Base-by-base conservation (phyloP, 2,329 filamentous ascomycete genomes). In the Neoscytalidium dimidiatum region DNA sequence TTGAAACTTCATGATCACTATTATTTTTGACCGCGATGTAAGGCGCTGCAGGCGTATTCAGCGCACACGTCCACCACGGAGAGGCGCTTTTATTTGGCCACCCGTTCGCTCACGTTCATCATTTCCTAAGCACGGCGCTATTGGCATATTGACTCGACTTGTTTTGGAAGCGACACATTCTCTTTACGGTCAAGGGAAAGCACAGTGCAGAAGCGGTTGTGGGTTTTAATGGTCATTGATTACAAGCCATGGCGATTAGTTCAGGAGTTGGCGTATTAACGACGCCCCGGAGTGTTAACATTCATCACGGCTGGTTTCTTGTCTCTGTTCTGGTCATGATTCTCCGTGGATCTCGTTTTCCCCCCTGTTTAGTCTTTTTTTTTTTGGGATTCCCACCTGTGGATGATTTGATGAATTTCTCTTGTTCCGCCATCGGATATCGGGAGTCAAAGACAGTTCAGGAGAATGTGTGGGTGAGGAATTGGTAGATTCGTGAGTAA, bases 331-430 rank as follows among this genome's bases (percentile, higher is more conserved):
- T 33, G 49, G 3, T 46, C 9, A 17, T 46, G 38, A 9, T 29
- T n/a, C 21, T 26, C 17, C 28, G 38, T 41, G 28, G 56, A 46
- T 33, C 3, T 46, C 38, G 11, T 13, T 44, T 60, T 41, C 26
- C 26, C 23, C 17, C 33, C 46, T 21, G 14, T 19, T n/a, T 17
- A 4, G 2, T 56, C 26, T 49, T 31, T 14, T 5, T 4, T 38
- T 19, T 14, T 56, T 56, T 11, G 8, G 14, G 28, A 8, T 41
- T 57, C 19, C 38, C 23, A 41, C 38, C 8, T 57, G 53, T 43
- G 35, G 53, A 57, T 57, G 53, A 57, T 57, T 43, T 57, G 53
- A 57, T 43, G 53, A 57, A 21, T 43, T 57, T 19, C 31, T 57
- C n/a, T 29, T 21, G 14, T 60, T 33, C 43, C 21, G 17, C n/a